These are phyloP conservation scores for Saitozyma sp. DNA, from an alignment of 768 basidiomycete genomes.

Conservation along the genomic window DNA sequence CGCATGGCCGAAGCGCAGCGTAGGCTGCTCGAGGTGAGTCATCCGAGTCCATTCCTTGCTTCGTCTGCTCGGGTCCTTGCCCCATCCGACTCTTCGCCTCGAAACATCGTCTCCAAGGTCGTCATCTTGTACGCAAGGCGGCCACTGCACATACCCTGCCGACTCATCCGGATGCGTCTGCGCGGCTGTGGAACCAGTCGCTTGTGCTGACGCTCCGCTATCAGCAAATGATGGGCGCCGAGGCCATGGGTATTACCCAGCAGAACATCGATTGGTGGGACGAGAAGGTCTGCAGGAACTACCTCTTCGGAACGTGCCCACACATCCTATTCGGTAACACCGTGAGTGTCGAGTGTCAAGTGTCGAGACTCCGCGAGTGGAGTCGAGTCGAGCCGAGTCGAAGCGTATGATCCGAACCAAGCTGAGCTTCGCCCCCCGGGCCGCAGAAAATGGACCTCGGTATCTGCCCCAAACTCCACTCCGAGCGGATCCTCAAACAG, in stretches of 20 bases:
- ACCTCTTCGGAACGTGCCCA: constrained; percentile 96
- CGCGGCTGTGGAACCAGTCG: not conserved
- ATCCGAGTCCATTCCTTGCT: not conserved
- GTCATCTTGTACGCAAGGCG: no score
- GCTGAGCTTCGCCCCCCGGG: not conserved
- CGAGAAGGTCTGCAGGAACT: constrained; percentile 98
- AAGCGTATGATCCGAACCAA: not conserved
- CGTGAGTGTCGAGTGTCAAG: constrained; percentile 57
- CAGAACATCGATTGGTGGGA: constrained; percentile 87
- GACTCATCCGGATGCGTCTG: not conserved
- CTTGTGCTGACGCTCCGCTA: constrained; percentile 3
- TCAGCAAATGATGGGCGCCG: constrained; percentile 99
- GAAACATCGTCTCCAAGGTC: not conserved
- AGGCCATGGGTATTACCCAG: constrained; percentile 95
- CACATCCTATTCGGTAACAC: constrained; percentile 98
- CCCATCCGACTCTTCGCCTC: not conserved
- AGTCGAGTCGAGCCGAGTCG: not conserved
- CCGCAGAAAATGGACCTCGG: constrained; percentile 98
- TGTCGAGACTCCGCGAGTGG: not conserved
- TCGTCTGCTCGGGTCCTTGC: not conserved
- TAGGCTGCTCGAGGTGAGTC: constrained; percentile 72
- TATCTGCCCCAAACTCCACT: constrained; percentile 94
- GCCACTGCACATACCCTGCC: not conserved
- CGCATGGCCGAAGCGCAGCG: constrained; percentile 96
- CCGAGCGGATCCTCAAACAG: constrained; percentile 87